Evolutionary conservation across 2,329 filamentous ascomycete genomes (phyloP), one percentile per base, ranked within the genome.

Genomic region (Colletotrichum liriopes): DNA sequence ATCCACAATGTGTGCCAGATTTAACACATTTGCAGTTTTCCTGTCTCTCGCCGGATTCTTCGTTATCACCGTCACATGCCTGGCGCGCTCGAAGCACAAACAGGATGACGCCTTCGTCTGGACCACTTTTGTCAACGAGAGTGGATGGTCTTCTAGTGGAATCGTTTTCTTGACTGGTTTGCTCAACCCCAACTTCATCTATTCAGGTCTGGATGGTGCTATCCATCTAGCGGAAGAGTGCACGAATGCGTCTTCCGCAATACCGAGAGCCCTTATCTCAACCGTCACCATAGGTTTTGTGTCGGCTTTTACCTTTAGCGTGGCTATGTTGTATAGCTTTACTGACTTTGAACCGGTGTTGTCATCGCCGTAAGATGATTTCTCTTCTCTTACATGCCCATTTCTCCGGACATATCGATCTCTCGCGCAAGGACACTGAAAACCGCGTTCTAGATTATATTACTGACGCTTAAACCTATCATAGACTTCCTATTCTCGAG

Each of bases 211-310:
- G 2, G 81, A 84, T 60, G 79, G 78, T 0, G 79, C 80, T 16
- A 76, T 83, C 18, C 82, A 84, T 73, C 74, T 84, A 49, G 81
- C 81, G 1, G 82, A 84, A 71, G 82, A 84, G 56, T 79, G 79
- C 35, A 78, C 75, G 0, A 71, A 78, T 56, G 76, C 82, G 4
- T 77, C 76, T 11, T 76, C 67, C 1, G 76, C 77, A 3, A 78
- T 83, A 3, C 82, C 81, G 0, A 75, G 75, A 49, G 81, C 81
- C 5, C 74, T 84, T 16, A 64, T 82, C 41, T 76, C 77, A 1
- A 80, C 79, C 0, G 74, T 83, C 0, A 67, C 75, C 1, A 78
- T 83, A 20, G 81, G 81, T 2, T 82, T 82, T 41, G 61, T 79
- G 35, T 81, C 80, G 1, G 77, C 76, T 56, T 76, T 81, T 52